Evolutionary conservation across 331 rosid species (phyloP).

Genomic region (Quercus phellos): DNA sequence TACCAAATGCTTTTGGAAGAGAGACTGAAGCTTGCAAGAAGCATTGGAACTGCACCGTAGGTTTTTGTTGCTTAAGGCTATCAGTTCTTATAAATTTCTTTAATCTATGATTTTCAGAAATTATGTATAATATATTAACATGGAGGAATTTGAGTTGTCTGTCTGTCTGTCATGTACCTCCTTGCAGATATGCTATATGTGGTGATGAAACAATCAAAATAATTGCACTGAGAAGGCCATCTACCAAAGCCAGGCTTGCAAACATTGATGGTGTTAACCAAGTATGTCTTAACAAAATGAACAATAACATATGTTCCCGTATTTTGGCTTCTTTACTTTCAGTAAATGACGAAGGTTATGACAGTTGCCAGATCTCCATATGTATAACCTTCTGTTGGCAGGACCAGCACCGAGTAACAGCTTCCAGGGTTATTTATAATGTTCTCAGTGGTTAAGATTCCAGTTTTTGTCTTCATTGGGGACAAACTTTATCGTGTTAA

Average conservation of each 20-base stretch:
- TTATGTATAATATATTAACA: neutral
- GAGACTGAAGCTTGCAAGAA: conserved; percentile 76
- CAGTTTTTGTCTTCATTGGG: neutral
- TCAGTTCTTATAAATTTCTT: conserved; percentile 10
- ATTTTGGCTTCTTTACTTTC: neutral
- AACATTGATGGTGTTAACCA: conserved; percentile 91
- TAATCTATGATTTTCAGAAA: conserved; percentile 21
- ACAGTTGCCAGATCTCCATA: neutral
- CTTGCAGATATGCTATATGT: conserved; percentile 76
- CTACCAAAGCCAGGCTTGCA: conserved; percentile 83
- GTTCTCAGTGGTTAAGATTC: neutral
- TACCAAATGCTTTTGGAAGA: conserved; percentile 75
- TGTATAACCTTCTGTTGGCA: neutral
- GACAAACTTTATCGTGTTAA: neutral
- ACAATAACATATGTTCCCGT: neutral
- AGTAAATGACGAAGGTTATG: neutral
- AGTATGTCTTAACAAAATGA: conserved; percentile 37
- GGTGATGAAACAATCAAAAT: conserved; percentile 78
- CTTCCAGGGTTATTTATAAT: neutral
- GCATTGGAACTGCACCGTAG: conserved; percentile 83
- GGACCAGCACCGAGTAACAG: neutral
- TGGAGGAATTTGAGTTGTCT: neutral
- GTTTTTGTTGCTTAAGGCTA: conserved; percentile 25
- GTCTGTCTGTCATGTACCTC: neutral
- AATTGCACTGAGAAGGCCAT: conserved; percentile 77